A percentile compares a stretch with the other conserved stretches of the same genome.
Evolutionary conservation across 768 basidiomycete species (phyloP).

Genomic region (Tylopilus felleus): DNA sequence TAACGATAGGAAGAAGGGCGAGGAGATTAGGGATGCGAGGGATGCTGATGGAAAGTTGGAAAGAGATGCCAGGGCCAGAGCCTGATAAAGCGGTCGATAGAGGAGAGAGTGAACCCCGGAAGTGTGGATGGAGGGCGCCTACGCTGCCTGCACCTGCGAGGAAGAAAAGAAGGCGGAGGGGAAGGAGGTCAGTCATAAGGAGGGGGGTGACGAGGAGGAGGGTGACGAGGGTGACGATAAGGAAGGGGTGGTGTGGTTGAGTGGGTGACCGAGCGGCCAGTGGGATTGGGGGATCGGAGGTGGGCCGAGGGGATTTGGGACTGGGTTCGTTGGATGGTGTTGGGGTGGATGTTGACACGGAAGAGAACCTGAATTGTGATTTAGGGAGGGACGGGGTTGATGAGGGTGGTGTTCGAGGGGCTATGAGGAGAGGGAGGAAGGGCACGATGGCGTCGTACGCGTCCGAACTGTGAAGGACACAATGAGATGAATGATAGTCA

Average conservation of each 20-base stretch:
- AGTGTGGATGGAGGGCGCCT: conserved; percentile 11
- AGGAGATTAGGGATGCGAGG: conserved; percentile 7
- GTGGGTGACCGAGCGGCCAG: neutral
- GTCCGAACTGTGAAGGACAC: conserved; percentile 50
- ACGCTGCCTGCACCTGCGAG: conserved; percentile 17
- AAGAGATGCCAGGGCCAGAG: conserved; percentile 17
- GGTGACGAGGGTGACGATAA: conserved; percentile 36
- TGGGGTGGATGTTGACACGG: neutral
- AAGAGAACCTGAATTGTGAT: conserved; percentile 38
- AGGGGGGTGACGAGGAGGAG: conserved; percentile 43
- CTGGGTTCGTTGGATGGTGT: conserved; percentile 15
- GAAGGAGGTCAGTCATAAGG: conserved; percentile 40
- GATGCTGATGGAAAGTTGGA: conserved; percentile 8
- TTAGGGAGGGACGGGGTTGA: conserved; percentile 50
- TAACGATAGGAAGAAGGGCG: neutral
- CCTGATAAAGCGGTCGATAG: conserved; percentile 7
- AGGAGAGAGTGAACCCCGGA: neutral
- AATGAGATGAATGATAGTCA: neutral
- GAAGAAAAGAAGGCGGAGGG: conserved; percentile 46
- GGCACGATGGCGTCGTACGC: conserved; percentile 52
- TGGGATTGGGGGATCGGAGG: neutral
- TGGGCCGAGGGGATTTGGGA: conserved; percentile 1
- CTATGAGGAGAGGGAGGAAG: conserved; percentile 41
- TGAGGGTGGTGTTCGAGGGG: conserved; percentile 44
- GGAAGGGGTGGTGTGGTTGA: conserved; percentile 34